Base-by-base conservation (phyloP, 2,329 filamentous ascomycete genomes). In the Pseudogymnoascus sp. region DNA sequence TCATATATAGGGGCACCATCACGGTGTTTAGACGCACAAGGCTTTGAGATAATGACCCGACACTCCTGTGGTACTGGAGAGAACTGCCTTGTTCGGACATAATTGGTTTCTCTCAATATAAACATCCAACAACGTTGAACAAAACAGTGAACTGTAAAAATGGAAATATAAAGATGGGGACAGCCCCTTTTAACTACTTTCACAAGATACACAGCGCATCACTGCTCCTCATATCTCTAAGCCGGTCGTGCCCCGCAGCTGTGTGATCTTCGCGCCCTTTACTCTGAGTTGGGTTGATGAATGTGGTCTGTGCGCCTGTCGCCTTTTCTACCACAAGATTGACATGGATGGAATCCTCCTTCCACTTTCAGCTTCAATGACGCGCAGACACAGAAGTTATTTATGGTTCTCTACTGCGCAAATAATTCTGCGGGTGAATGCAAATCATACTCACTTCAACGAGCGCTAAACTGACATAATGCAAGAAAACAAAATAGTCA, bases 21-120 rank as follows among this genome's bases (percentile, higher is more conserved):
- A 50, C 4, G 8, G 43, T 8, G 5, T 50, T 50, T 50, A 30
- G 4, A 18, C 43, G 14, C 14, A 61, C 59, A 47, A 61, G 5
- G 43, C 59, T 61, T 22, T 7, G 33, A 61, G 59, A 61, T 20
- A 20, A 58, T 35, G 33, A 28, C 11, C 43, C 59, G 7, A 16
- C 28, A 61, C 59, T 61, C 47, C 59, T 61, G 11, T 61, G 59
- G 30, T 61, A 61, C n/a, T 61, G 59, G 28, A 61, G 59, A 58
- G 59, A 61, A 58, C 59, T 61, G 18, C 43, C 59, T 57, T 7
- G 35, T 38, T 57, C 43, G 4, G 59, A 61, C 59, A 61, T 61
- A 7, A 39, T 37, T 20, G 20, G 37, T 8, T 25, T 58, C 25
- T 4, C 20, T 30, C 18, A 35, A 61, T 36, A 25, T 57, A 30